phyloP scores from a whole-genome alignment of 1,284 basidiomycete species.

The Leccinum pseudoinsigne region DNA sequence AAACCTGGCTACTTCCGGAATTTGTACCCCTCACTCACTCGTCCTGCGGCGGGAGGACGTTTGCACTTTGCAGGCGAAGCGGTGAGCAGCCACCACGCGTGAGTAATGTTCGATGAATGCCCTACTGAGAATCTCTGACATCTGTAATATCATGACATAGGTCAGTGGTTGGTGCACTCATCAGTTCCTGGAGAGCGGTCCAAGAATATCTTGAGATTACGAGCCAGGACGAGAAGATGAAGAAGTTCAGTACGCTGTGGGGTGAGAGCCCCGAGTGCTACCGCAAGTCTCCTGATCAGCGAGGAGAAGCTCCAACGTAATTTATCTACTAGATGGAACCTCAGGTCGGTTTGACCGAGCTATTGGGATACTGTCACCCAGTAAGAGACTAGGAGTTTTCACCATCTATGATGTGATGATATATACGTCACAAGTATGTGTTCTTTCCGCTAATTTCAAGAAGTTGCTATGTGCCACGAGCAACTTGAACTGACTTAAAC shows the following conservation, averaged over 20 bases:
- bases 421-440: background rate
- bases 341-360: conserved; percentile 6
- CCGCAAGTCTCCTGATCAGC: background rate
- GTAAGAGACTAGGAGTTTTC: background rate
- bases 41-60: background rate
- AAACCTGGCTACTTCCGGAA: background rate
- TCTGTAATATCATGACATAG: background rate
- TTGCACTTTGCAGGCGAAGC: background rate
- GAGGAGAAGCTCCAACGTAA: background rate
- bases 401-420: background rate
- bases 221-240: conserved; percentile 13
- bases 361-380: background rate
- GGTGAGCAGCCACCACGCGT: conserved; percentile 2
- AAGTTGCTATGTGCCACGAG: too few species aligned
- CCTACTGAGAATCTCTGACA: accelerated
- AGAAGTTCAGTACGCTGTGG: conserved; percentile 18
- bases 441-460: background rate
- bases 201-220: conserved; percentile 23
- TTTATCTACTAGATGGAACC: conserved; percentile 8
- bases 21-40: background rate
- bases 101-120: background rate
- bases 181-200: conserved; percentile 29
- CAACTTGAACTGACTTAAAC: too few species aligned
- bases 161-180: conserved; percentile 28
- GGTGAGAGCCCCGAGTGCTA: conserved; percentile 25